A percentile compares a stretch with the other conserved stretches of the same genome.
Conservation (phyloP, 192 early-diverging fungal species). For the Irineochytrium annulatum region DNA sequence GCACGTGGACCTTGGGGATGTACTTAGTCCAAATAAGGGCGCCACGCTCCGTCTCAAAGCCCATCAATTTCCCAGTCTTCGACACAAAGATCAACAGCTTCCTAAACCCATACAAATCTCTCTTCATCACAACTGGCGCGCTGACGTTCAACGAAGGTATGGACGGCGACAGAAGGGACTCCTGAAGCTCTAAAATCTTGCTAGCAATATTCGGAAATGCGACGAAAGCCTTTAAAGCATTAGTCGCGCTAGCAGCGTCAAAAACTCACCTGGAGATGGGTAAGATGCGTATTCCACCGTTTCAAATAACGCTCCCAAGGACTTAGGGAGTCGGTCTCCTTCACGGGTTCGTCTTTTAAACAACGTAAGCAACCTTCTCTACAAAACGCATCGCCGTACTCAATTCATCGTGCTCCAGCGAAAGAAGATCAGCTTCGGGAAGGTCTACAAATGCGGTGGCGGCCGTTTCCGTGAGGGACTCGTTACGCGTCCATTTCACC, state of each 20-base stretch:
- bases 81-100: constrained; percentile 84
- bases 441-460: constrained; percentile 79
- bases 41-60: constrained; percentile 76
- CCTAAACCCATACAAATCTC: constrained; percentile 76
- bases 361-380: constrained; percentile 2
- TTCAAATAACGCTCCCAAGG: constrained; percentile 64
- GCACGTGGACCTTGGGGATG: constrained; percentile 36
- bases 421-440: constrained; percentile 64
- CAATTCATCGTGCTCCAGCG: constrained; percentile 64
- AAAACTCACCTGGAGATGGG: constrained; percentile 41
- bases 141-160: not conserved
- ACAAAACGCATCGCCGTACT: constrained; percentile 27
- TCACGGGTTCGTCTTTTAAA: constrained; percentile 46
- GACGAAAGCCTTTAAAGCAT: too few species aligned
- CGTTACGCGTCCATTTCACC: constrained; percentile 79
- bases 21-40: constrained; percentile 73
- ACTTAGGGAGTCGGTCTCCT: constrained; percentile 36
- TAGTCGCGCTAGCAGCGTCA: constrained; percentile 1
- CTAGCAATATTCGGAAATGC: not conserved
- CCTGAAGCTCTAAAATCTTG: not conserved
- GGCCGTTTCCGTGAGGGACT: constrained; percentile 68
- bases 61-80: constrained; percentile 73
- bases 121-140: not conserved
- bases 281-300: constrained; percentile 50
- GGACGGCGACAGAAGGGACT: not conserved